Conservation (phyloP, 805 yeast genomes). For the Starmera pachycereana region DNA sequence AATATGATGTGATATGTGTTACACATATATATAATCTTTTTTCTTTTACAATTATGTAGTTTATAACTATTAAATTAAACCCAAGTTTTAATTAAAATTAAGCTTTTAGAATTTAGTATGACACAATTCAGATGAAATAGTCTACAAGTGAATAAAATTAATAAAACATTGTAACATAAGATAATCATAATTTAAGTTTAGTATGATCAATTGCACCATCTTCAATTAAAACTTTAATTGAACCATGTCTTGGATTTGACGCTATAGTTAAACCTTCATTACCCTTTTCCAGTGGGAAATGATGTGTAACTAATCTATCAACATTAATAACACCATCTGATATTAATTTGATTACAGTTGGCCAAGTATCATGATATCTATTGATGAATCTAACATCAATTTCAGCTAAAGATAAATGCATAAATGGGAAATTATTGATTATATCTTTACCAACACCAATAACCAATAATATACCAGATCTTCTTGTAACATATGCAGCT, state of each 20-base stretch:
- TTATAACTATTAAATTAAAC: too few relatives aligned
- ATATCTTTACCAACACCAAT: conserved; percentile 42
- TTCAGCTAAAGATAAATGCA: conserved; percentile 43
- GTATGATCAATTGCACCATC: conserved; percentile 17
- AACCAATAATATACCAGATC: conserved; percentile 36
- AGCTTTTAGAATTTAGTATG: too few relatives aligned
- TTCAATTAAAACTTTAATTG: conserved; percentile 37
- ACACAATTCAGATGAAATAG: too few relatives aligned
- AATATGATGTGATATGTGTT: conserved; percentile 15
- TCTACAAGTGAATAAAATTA: too few relatives aligned
- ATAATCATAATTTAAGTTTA: too few relatives aligned
- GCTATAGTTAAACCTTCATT: conserved; percentile 27
- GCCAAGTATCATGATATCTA: conserved; percentile 49
- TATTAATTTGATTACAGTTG: conserved; percentile 40
- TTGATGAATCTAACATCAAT: conserved; percentile 40
- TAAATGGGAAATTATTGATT: conserved; percentile 40
- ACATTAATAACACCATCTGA: conserved; percentile 33
- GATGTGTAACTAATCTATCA: conserved; percentile 38
- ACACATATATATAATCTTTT: too few relatives aligned
- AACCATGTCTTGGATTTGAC: conserved; percentile 31
- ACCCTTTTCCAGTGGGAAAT: conserved; percentile 35
- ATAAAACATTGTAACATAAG: too few relatives aligned
- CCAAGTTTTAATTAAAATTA: too few relatives aligned
- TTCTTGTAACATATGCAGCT: conserved; percentile 34
- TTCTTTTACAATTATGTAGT: too few relatives aligned